Evolutionary conservation across 2,329 filamentous ascomycete species (phyloP).

Genomic region (Pseudopyricularia cyperi): DNA sequence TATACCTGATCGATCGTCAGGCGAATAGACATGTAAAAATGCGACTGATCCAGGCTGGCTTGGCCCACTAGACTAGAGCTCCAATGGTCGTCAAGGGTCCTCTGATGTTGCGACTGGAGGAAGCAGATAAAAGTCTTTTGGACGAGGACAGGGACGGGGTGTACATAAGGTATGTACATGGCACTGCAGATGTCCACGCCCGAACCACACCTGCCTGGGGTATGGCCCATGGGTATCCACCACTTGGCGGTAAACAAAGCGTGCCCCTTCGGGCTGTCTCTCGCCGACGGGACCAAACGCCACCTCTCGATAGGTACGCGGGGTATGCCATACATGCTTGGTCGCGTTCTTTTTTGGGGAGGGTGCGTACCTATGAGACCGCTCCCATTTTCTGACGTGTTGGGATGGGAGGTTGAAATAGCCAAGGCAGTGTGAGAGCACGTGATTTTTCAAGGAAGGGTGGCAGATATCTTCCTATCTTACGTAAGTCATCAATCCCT

Average conservation of each 20-base stretch:
- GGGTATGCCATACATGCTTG: background rate
- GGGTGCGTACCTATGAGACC: too few species aligned
- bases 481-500: too few species aligned
- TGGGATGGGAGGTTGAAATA: too few species aligned
- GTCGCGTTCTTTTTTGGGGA: background rate
- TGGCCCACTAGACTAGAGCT: too few species aligned
- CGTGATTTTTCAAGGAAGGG: too few species aligned
- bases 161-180: background rate
- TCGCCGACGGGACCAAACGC: background rate
- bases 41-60: background rate
- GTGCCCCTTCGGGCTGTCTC: background rate
- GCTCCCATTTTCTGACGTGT: too few species aligned
- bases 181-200: background rate
- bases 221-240: background rate
- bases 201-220: background rate
- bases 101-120: background rate
- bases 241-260: background rate
- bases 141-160: background rate
- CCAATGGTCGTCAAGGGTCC: background rate
- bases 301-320: background rate
- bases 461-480: too few species aligned
- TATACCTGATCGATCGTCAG: too few species aligned
- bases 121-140: background rate
- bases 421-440: too few species aligned
- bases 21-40: too few species aligned